A percentile compares a stretch with the other conserved stretches of the same genome.
Conservation (phyloP, 805 yeast species). For the Ogataea thermomethanolica region DNA sequence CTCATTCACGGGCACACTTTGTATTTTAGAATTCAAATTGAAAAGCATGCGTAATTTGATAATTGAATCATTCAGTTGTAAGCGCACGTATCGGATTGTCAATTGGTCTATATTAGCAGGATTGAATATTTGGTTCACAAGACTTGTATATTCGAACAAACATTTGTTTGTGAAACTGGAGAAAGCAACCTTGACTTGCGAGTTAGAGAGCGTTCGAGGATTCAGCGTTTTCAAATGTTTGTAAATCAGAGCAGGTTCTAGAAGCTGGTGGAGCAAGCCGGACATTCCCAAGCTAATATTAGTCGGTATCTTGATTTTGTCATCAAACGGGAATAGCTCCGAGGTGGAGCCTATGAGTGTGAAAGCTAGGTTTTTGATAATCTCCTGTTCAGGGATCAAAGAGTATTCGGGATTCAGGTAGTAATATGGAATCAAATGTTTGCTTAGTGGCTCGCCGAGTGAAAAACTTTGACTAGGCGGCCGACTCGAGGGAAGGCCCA, state of each 20-base stretch:
- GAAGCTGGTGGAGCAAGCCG: slow-evolving; percentile 49
- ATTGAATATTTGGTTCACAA: slow-evolving; percentile 35
- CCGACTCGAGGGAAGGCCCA: slow-evolving; percentile 4
- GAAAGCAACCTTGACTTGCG: slow-evolving; percentile 64
- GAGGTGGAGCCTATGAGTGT: slow-evolving; percentile 63
- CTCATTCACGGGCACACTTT: slow-evolving; percentile 40
- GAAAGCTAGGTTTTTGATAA: slow-evolving; percentile 47
- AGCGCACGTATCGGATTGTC: slow-evolving; percentile 33
- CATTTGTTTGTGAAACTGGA: slow-evolving; percentile 42
- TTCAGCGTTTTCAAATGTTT: slow-evolving; percentile 37
- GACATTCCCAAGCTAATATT: slow-evolving; percentile 54
- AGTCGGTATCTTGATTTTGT: slow-evolving; percentile 44
- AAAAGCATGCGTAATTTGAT: slow-evolving; percentile 55
- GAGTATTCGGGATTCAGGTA: slow-evolving; percentile 28
- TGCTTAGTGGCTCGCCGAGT: slow-evolving; percentile 27
- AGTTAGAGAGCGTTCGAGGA: slow-evolving; percentile 26
- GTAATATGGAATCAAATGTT: slow-evolving; percentile 32
- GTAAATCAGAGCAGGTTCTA: slow-evolving; percentile 74
- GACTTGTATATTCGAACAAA: slow-evolving; percentile 34
- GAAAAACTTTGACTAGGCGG: slow-evolving; percentile 11
- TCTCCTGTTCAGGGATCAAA: slow-evolving; percentile 37
- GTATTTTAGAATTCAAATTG: slow-evolving; percentile 38
- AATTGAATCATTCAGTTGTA: slow-evolving; percentile 47
- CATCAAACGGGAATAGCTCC: slow-evolving; percentile 45
- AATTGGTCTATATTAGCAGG: slow-evolving; percentile 28